Evolutionary conservation across 1,284 basidiomycete genomes (phyloP).

Genomic region (Boletellus deceptivus): DNA sequence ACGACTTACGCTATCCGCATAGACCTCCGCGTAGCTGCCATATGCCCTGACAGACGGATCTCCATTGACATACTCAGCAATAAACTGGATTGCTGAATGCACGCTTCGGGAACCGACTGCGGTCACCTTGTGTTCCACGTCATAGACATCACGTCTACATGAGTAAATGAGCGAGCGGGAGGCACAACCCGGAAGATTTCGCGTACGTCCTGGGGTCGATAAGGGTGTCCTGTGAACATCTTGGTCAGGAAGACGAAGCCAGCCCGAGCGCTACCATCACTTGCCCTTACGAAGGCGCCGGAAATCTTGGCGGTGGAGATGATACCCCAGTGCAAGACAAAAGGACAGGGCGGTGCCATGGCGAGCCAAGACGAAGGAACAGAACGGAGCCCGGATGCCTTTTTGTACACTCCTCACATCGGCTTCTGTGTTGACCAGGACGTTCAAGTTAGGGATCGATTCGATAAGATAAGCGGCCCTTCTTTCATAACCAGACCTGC

Average conservation of each 20-base stretch:
- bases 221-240: constrained; percentile 41
- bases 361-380: neutral
- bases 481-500: neutral
- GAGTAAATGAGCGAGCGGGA: neutral
- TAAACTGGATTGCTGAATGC: constrained; percentile 71
- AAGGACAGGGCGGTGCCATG: constrained; percentile 30
- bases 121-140: constrained; percentile 73
- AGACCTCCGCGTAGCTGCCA: constrained; percentile 78
- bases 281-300: constrained; percentile 43
- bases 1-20: constrained; percentile 57
- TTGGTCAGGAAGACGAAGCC: constrained; percentile 5
- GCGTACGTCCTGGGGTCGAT: constrained; percentile 50
- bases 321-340: constrained; percentile 55
- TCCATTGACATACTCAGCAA: constrained; percentile 50
- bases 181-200: neutral
- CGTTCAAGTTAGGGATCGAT: no score
- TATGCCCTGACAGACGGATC: constrained; percentile 63
- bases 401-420: constrained; percentile 5
- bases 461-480: constrained; percentile 13
- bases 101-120: constrained; percentile 80
- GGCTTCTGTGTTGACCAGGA: constrained; percentile 8
- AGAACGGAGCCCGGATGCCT: neutral
- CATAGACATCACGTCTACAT: constrained; percentile 62
- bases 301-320: constrained; percentile 53
- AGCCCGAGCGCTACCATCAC: neutral